Conservation (phyloP, 208 protist genomes). For the Crithidia bombi region DNA sequence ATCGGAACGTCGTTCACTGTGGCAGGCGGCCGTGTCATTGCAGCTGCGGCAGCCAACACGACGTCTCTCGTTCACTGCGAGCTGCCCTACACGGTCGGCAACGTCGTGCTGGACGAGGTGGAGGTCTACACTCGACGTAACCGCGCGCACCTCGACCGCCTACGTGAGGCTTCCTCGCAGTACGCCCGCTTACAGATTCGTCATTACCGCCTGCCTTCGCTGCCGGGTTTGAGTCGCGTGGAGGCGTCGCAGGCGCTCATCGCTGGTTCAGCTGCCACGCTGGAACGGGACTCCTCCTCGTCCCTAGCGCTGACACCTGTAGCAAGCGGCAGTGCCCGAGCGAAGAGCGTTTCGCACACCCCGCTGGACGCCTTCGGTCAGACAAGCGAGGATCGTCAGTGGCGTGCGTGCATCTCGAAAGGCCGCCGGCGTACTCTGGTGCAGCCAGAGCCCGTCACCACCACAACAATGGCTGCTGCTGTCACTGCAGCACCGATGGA, state of each 20-base stretch:
- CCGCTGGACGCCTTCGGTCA: background rate
- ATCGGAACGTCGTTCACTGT: conserved; percentile 46
- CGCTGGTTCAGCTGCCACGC: background rate
- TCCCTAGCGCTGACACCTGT: background rate
- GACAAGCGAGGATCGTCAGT: conserved; percentile 13
- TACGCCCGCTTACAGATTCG: conserved; percentile 11
- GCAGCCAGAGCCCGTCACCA: background rate
- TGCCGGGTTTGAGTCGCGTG: background rate
- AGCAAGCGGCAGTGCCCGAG: background rate
- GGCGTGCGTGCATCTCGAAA: conserved; percentile 22
- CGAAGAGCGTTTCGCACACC: background rate
- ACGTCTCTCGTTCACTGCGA: conserved; percentile 46
- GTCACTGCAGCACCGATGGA: background rate
- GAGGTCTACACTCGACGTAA: conserved; percentile 36
- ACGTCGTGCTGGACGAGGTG: conserved; percentile 36
- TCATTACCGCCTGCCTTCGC: background rate
- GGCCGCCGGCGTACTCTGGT: conserved; percentile 13
- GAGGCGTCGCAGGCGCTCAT: background rate
- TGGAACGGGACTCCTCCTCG: background rate
- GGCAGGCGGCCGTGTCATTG: conserved; percentile 47
- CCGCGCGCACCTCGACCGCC: conserved; percentile 17
- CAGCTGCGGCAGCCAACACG: conserved; percentile 39
- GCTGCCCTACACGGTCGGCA: conserved; percentile 84
- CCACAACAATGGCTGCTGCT: background rate
- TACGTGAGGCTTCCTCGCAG: conserved; percentile 4